Evolutionary conservation across 2,329 filamentous ascomycete species (phyloP), one percentile per base, ranked within the genome.

Genomic region (Neopestalotiopsis rosae): DNA sequence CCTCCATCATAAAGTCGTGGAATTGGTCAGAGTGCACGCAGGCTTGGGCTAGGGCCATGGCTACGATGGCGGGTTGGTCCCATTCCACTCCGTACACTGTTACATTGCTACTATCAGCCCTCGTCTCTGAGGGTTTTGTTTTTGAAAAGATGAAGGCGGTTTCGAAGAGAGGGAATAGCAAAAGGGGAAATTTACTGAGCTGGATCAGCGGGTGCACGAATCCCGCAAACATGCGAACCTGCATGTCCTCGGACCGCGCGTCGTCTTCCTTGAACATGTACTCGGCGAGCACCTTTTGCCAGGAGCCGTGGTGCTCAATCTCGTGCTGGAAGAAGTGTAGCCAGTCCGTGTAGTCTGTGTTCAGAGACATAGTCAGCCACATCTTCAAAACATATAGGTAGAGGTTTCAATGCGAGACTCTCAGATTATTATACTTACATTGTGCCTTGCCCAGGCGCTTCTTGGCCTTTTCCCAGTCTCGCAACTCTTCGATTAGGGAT

Each of bases 161-260:
- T 4, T 28, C 24, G 24, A 28, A 28, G 28, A 9, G 20, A 58
- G 56, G 24, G 20, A 30, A 12, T 17, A 3, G 56, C 5, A 20
- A 20, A 7, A 28, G 13, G 5, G n/a, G 28, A 14, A 58, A 58
- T 28, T 59, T 34, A 59, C 45, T 66, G 24, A 97, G 86, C 77
- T 97, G 94, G 71, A 97, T 95, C 17, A 96, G 81, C 1, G 94
- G 94, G 76, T 97, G 94, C 2, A 94, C 74, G 71, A 95, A 87
- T 0, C 92, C 90, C 87, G 86, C 87, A 75, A 89, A 94, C 75
- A 95, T 81, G 20, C 94, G 86, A 1, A 85, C 83, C 2, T 95
- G 81, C 84, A 97, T 83, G 70, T 91, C 89, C 52, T 94, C 88
- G 4, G 91, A 90, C 58, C 85, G 81, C 58, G 14, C 28, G 30